Evolutionary conservation across 257 asterid species (phyloP).

Genomic region (Coffea eugenioides): DNA sequence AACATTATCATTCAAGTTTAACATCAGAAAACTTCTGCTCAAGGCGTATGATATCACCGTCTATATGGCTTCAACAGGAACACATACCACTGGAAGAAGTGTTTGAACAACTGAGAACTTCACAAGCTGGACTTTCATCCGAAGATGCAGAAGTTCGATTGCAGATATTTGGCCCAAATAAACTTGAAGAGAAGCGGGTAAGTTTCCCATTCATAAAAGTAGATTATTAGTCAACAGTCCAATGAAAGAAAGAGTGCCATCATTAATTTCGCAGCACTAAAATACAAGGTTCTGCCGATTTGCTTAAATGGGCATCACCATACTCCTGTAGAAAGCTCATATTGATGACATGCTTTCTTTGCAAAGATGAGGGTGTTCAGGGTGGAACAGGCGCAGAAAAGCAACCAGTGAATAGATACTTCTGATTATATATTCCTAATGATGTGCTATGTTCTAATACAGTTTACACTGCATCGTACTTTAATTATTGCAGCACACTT

Average conservation of each 20-base stretch:
- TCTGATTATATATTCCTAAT: neutral
- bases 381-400: neutral
- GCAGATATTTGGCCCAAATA: conserved; percentile 26
- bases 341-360: neutral
- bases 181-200: conserved; percentile 34
- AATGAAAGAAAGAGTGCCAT: neutral
- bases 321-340: neutral
- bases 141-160: conserved; percentile 30
- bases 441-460: neutral
- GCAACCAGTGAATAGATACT: neutral
- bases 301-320: neutral
- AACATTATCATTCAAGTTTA: neutral
- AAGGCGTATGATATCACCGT: neutral
- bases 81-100: conserved; percentile 25
- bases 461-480: neutral
- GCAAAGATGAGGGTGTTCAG: neutral
- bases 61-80: conserved; percentile 18
- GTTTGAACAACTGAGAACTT: conserved; percentile 27
- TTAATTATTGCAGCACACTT: neutral
- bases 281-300: neutral
- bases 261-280: neutral
- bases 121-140: conserved; percentile 29
- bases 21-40: neutral
- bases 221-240: neutral
- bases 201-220: neutral